Conservation (phyloP, 257 asterid genomes). For the Primulina tabacum region DNA sequence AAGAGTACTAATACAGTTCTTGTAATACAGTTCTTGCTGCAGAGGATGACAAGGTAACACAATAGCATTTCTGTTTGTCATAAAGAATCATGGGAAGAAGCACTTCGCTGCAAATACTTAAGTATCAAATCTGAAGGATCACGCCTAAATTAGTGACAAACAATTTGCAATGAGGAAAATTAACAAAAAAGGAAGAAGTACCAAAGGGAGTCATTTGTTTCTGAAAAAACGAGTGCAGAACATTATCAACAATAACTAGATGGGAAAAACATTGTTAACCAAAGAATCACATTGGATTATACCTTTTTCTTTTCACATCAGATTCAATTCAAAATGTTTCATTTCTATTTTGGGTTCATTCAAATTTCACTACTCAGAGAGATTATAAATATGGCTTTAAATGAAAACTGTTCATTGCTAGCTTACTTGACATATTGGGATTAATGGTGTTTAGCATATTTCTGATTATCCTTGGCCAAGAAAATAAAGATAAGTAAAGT, state of each 20-base stretch:
- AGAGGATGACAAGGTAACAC: neutral
- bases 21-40: neutral
- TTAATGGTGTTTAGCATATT: neutral
- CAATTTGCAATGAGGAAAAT: neutral
- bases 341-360: neutral
- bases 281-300: neutral
- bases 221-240: neutral
- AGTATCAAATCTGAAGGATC: neutral
- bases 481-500: neutral
- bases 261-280: too few relatives aligned
- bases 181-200: neutral
- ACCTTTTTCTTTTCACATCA: neutral
- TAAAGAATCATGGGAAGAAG: too few relatives aligned
- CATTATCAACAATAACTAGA: neutral
- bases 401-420: slow-evolving; percentile 15
- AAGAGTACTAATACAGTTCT: neutral
- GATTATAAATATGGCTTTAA: too few relatives aligned
- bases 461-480: slow-evolving; percentile 13
- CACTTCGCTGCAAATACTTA: neutral
- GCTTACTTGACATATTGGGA: neutral
- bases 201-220: neutral
- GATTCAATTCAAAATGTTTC: neutral
- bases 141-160: neutral
- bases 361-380: neutral
- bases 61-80: too few relatives aligned